These are phyloP conservation scores for Teunomyces kruisii DNA, from an alignment of 805 yeast genomes.

Conservation along the genomic window DNA sequence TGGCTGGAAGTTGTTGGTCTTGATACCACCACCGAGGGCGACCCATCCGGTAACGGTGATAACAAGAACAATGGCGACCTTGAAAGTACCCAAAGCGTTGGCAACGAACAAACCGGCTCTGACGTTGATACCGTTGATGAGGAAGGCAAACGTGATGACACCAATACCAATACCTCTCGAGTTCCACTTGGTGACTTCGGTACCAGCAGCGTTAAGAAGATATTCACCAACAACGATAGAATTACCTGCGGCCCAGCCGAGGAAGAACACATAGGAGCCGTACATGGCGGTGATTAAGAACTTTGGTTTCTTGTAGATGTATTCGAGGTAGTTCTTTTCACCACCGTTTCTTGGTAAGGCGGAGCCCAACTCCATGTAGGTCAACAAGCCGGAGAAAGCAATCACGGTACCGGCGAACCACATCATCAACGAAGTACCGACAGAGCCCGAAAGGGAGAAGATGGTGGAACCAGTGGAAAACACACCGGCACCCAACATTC, in stretches of 20 bases:
- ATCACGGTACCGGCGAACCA: conserved; percentile 77
- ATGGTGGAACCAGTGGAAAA: conserved; percentile 68
- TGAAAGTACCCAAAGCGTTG: conserved; percentile 64
- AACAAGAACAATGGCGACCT: conserved; percentile 66
- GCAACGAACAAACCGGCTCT: conserved; percentile 68
- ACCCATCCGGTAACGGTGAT: conserved; percentile 82
- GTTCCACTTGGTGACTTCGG: conserved; percentile 69
- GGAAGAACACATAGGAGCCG: conserved; percentile 68
- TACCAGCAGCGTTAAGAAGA: conserved; percentile 70
- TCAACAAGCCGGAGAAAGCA: conserved; percentile 55
- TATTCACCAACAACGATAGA: conserved; percentile 80
- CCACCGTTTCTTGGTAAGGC: conserved; percentile 82
- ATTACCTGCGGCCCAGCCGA: conserved; percentile 87
- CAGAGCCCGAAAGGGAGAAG: conserved; percentile 59
- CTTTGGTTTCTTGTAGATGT: conserved; percentile 64
- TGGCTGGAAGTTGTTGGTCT: conserved; percentile 46
- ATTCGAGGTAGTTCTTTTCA: conserved; percentile 79
- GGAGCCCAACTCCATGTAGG: conserved; percentile 78
- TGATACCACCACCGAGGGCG: conserved; percentile 69
- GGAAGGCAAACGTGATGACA: conserved; percentile 67
- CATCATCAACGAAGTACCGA: conserved; percentile 67
- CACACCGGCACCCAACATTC: conserved; percentile 76
- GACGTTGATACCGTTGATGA: conserved; percentile 59
- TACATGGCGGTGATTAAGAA: conserved; percentile 61
- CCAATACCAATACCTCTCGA: conserved; percentile 76